Conservation (phyloP, 179 eudicot genomes). For the Silene noctiflora region DNA sequence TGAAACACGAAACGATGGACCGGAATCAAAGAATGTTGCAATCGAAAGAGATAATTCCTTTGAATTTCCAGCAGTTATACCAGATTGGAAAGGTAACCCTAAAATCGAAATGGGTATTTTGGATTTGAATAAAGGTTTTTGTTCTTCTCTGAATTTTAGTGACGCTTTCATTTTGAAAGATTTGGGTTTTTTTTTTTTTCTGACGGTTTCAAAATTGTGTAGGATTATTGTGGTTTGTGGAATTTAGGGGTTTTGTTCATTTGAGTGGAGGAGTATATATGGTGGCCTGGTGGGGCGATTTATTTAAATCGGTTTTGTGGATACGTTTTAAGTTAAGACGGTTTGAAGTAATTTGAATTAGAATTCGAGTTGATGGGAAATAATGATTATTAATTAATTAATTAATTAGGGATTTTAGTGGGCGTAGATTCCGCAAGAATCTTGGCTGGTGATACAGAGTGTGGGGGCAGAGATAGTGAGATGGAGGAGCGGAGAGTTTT, state of each 20-base stretch:
- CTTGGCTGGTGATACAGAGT: slow-evolving; percentile 10
- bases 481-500: not conserved
- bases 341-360: no score
- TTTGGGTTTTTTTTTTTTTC: not conserved
- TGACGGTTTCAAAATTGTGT: not conserved
- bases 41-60: slow-evolving; percentile 59
- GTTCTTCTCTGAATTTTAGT: slow-evolving; percentile 73
- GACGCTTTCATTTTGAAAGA: slow-evolving; percentile 70
- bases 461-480: not conserved
- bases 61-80: slow-evolving; percentile 57
- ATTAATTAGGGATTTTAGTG: not conserved
- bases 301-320: no score
- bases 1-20: slow-evolving; percentile 61
- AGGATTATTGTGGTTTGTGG: not conserved
- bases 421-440: slow-evolving; percentile 21
- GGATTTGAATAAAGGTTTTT: slow-evolving; percentile 61
- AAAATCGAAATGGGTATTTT: slow-evolving; percentile 65
- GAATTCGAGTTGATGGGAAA: not conserved
- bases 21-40: slow-evolving; percentile 61
- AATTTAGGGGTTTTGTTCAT: no score
- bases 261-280: not conserved
- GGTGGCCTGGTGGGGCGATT: not conserved
- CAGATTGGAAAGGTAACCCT: slow-evolving; percentile 66
- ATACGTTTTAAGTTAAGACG: no score
- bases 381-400: not conserved